phyloP scores from a whole-genome alignment of 2,329 filamentous ascomycete genomes.

The Colletotrichum liaoningense region DNA sequence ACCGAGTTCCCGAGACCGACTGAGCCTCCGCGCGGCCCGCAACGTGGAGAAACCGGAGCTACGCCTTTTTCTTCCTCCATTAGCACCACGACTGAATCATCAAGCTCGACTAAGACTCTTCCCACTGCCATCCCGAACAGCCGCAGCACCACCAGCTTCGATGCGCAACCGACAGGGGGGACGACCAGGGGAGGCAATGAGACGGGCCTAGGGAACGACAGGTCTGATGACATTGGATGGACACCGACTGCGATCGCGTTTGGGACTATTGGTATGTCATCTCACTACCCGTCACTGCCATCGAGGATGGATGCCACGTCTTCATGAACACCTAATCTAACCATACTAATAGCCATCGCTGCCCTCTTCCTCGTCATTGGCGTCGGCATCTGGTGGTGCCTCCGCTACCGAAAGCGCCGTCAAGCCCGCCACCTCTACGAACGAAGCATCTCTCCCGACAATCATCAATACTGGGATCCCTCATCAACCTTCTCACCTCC shows the following conservation, averaged over 20 bases:
- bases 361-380: conserved; percentile 26
- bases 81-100: background rate
- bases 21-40: background rate
- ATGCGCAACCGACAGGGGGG: background rate
- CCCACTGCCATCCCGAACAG: conserved; percentile 10
- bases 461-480: conserved; percentile 14
- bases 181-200: conserved; percentile 12
- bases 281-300: background rate
- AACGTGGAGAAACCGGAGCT: background rate
- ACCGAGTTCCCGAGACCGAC: background rate
- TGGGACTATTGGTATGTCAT: conserved; percentile 26
- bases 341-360: conserved; percentile 12
- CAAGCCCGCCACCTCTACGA: conserved; percentile 9
- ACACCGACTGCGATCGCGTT: conserved; percentile 34
- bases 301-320: too few relatives aligned
- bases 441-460: background rate
- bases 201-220: conserved; percentile 8
- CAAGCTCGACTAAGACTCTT: background rate
- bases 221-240: conserved; percentile 17
- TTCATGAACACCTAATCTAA: background rate
- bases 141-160: background rate
- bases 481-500: conserved; percentile 18
- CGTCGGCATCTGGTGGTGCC: conserved; percentile 31
- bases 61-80: background rate
- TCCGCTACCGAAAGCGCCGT: conserved; percentile 23